Conservation (phyloP, 2,329 filamentous ascomycete genomes). For the Penicillium olsonii region DNA sequence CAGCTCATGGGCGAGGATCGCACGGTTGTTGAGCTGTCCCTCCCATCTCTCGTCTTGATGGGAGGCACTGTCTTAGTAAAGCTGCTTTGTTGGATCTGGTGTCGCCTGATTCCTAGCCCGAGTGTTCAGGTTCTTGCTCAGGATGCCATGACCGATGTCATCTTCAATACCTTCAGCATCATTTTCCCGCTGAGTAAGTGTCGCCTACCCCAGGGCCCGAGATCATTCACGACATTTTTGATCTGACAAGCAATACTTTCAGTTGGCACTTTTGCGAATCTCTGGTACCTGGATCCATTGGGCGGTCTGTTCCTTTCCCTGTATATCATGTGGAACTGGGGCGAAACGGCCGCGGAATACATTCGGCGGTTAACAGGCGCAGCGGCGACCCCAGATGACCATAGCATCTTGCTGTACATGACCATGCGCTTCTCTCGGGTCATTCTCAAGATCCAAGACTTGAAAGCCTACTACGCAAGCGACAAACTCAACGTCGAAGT, state of each 20-base stretch:
- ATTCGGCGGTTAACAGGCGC: constrained; percentile 64
- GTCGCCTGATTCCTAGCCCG: constrained; percentile 79
- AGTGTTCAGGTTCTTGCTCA: constrained; percentile 78
- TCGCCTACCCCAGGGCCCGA: neutral
- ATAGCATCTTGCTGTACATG: constrained; percentile 83
- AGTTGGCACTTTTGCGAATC: constrained; percentile 40
- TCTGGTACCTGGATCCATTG: constrained; percentile 63
- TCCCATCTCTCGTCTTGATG: constrained; percentile 79
- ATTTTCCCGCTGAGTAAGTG: constrained; percentile 69
- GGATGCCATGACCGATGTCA: constrained; percentile 72
- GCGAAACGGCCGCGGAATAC: constrained; percentile 62
- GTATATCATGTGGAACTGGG: constrained; percentile 64
- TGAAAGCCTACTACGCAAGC: constrained; percentile 64
- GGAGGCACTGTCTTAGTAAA: constrained; percentile 78
- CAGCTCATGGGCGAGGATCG: constrained; percentile 61
- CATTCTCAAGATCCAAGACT: constrained; percentile 67
- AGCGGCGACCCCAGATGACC: constrained; percentile 59
- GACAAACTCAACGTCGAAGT: constrained; percentile 65
- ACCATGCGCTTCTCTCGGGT: constrained; percentile 91
- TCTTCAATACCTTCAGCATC: constrained; percentile 89
- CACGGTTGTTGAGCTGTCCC: constrained; percentile 69
- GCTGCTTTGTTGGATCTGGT: constrained; percentile 82
- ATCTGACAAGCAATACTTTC: neutral
- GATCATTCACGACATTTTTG: neutral
- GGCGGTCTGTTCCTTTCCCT: constrained; percentile 63